Evolutionary conservation across 371 early-diverging fungal genomes (phyloP).

Genomic region (Mortierella sp.): DNA sequence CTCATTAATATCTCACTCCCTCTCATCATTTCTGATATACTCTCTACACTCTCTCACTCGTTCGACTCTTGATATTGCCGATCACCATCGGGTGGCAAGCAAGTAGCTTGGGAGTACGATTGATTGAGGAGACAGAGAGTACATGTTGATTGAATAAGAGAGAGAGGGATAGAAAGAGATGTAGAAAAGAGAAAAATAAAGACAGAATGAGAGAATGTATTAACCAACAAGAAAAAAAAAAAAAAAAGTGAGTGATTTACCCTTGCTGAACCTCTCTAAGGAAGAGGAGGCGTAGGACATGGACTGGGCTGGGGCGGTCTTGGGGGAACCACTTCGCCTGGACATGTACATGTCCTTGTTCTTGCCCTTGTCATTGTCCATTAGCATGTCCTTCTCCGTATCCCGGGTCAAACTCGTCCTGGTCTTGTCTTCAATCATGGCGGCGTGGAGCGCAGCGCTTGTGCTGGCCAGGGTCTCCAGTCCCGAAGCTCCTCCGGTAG

Average conservation of each 20-base stretch:
- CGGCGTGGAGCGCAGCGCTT: slow-evolving; percentile 48
- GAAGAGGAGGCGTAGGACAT: slow-evolving; percentile 9
- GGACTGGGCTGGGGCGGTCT: background rate
- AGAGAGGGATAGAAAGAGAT: background rate
- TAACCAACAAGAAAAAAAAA: slow-evolving; percentile 7
- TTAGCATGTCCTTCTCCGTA: slow-evolving; percentile 20
- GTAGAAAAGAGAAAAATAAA: background rate
- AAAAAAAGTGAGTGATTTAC: slow-evolving; percentile 19
- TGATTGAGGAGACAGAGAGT: slow-evolving; percentile 3
- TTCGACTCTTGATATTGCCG: background rate
- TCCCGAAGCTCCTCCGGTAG: slow-evolving; percentile 34
- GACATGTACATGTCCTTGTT: slow-evolving; percentile 11
- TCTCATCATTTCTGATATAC: background rate
- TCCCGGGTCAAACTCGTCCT: slow-evolving; percentile 38
- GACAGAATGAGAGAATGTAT: background rate
- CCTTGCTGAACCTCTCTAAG: slow-evolving; percentile 22
- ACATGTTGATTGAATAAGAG: background rate
- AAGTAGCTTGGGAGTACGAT: slow-evolving; percentile 2
- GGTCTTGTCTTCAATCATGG: slow-evolving; percentile 55
- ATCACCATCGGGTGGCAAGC: background rate
- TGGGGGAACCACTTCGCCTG: background rate
- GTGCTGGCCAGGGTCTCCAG: slow-evolving; percentile 31
- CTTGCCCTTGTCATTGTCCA: slow-evolving; percentile 25
- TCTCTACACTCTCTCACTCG: slow-evolving; percentile 12
- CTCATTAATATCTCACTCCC: background rate